Evolutionary conservation across 2,329 filamentous ascomycete genomes (phyloP), one percentile per base, ranked within the genome.

Genomic region (Colletotrichum lini): DNA sequence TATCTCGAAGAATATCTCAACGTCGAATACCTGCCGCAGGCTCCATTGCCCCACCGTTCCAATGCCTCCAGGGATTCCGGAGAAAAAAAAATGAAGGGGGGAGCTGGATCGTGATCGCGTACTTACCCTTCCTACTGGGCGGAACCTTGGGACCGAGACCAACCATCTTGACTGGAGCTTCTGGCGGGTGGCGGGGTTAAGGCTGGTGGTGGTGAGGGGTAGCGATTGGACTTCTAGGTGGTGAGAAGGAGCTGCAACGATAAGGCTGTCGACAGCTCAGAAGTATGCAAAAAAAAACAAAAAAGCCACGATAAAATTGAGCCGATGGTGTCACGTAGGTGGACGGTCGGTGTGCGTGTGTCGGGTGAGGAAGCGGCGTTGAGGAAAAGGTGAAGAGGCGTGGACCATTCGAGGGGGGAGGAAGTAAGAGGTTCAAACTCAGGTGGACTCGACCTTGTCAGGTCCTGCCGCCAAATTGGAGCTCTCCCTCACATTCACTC

Each of bases 71-170:
- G 10, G 8, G 7, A 40, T 16, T 60, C 42, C 38, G 62, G 56
- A 63, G 23, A 42, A 54, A 26, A 26, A 26, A 67, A 72, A 52
- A 50, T 45, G 54, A 70, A 60, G 63, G 45, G 52, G 23, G 30
- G 35, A 58, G 58, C 72, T 58, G 67, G 70, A 73, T 70, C 65
- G 70, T 73, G 59, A 52, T 35, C n/a, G 30, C 23, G 23, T 73
- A 88, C 90, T 81, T 89, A 93, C 93, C 93, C 89, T 93, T 94
- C 76, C 85, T 83, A 77, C 83, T 84, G 76, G 84, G 84, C 74
- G 84, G 84, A 79, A 82, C 84, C 79, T 84, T 83, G 77, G 85
- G 84, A 80, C 85, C 85, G 73, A 87, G 80, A 74, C 84, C 84
- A 76, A 87, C 85, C 85, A 87, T 87, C 78, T 80, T 85, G 80